Base-by-base conservation (phyloP, 805 yeast species). In the Ogataea zsoltii region DNA sequence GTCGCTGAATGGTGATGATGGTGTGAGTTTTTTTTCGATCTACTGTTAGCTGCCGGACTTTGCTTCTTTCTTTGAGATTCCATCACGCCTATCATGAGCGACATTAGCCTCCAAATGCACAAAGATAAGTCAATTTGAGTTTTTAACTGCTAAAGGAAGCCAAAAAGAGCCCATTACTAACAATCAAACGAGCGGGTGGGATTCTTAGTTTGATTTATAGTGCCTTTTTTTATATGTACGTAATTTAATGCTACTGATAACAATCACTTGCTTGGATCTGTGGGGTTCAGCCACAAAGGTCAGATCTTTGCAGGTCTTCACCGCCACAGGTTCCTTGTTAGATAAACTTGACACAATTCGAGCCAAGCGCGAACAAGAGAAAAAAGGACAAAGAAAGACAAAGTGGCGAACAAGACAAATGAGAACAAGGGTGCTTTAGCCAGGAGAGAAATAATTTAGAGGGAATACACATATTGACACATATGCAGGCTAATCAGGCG, bases 31-130 rank as follows among this genome's bases (percentile, higher is more conserved):
- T 37, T 37, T 14, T 37, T 37, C 7, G 40, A 26, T 37, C 40
- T 37, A 13, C 28, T 23, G 25, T 37, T 41, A 38, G 17, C 38
- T 9, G 41, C 9, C 3, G 39, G 18, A 13, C 33, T 16, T 33
- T 33, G 33, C n/a, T 41, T 41, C 28, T 36, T 48, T 30, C 40
- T 37, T 12, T 37, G 40, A 11, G 43, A 40, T 16, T 33, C 40
- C 40, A 37, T 28, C 23, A 37, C 40, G 32, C 25, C 40, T 26
- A 37, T 10, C 40, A 37, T 37, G 15, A 26, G 33, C 14, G 25
- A 33, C 36, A 33, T 17, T 21, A 21, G 25, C 25, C 25, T 21
- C 9, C 25, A 21, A 21, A 21, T 21, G 25, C 25, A 21, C 25
- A 21, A 9, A 6, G 9, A 21, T 9, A 21, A 21, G 9, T 5